Conservation (phyloP, 768 basidiomycete species). For the Xerocomellus amylosporus region DNA sequence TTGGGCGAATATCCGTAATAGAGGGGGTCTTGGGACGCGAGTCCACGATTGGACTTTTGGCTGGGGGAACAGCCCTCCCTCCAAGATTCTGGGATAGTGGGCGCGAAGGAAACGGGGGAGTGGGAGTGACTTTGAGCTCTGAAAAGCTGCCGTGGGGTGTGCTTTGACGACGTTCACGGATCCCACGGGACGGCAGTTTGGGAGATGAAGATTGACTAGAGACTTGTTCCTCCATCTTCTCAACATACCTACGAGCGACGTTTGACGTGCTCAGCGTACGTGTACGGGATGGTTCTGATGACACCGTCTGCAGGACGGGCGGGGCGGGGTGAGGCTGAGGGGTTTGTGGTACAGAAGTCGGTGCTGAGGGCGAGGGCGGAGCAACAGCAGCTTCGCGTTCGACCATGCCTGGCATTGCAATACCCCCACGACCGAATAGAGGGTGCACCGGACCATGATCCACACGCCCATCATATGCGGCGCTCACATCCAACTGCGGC, state of each 20-base stretch:
- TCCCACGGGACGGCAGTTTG: conserved; percentile 20
- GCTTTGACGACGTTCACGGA: conserved; percentile 51
- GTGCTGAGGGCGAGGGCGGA: conserved; percentile 5
- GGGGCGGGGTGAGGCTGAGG: neutral
- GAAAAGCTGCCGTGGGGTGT: conserved; percentile 35
- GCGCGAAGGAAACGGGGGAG: conserved; percentile 14
- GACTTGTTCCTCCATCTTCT: conserved; percentile 39
- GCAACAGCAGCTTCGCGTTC: conserved; percentile 13
- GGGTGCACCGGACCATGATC: conserved; percentile 61
- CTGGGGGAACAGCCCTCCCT: conserved; percentile 9
- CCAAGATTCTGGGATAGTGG: conserved; percentile 22
- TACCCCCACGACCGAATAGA: conserved; percentile 68
- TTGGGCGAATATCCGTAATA: conserved; percentile 18
- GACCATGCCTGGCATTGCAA: conserved; percentile 75
- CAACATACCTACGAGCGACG: conserved; percentile 33
- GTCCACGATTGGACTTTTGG: conserved; percentile 14
- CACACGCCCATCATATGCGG: conserved; percentile 63
- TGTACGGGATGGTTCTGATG: conserved; percentile 20
- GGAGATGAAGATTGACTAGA: conserved; percentile 34
- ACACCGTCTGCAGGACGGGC: conserved; percentile 2
- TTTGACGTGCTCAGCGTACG: conserved; percentile 38
- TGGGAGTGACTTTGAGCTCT: conserved; percentile 15
- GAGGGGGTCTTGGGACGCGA: conserved; percentile 22
- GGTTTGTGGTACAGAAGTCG: conserved; percentile 3
- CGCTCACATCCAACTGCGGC: conserved; percentile 65